These are phyloP conservation scores for Zalerion maritima DNA, from an alignment of 495 filamentous ascomycete species.

Conservation along the genomic window DNA sequence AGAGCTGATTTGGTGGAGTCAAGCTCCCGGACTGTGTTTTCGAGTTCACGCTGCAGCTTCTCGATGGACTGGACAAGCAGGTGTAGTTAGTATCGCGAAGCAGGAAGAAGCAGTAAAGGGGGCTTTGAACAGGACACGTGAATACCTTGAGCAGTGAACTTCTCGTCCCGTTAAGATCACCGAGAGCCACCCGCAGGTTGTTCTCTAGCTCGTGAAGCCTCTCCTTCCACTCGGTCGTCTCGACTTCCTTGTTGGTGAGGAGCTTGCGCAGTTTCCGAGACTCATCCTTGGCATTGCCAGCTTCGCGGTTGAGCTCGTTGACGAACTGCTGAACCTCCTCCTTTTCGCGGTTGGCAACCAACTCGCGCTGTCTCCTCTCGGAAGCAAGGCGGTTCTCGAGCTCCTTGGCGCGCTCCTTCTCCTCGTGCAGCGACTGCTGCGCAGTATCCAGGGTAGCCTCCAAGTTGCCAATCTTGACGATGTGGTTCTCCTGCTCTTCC, in stretches of 20 bases:
- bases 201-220: constrained; percentile 78
- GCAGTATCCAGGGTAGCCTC: constrained; percentile 65
- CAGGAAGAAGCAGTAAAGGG: constrained; percentile 3
- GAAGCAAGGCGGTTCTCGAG: constrained; percentile 61
- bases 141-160: constrained; percentile 63
- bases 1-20: constrained; percentile 60
- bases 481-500: constrained; percentile 94
- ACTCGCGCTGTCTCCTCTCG: constrained; percentile 74
- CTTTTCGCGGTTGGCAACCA: constrained; percentile 73
- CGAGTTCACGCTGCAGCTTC: constrained; percentile 77
- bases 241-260: constrained; percentile 70
- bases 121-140: constrained; percentile 1
- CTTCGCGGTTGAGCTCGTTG: constrained; percentile 73
- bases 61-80: constrained; percentile 48
- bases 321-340: constrained; percentile 61
- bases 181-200: constrained; percentile 67
- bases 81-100: constrained; percentile 14
- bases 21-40: constrained; percentile 65
- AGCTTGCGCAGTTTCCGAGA: constrained; percentile 63
- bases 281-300: constrained; percentile 74
- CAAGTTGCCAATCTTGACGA: constrained; percentile 92
- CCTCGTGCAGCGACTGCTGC: constrained; percentile 57
- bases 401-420: constrained; percentile 65
- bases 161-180: constrained; percentile 73
- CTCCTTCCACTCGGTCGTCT: constrained; percentile 79